Evolutionary conservation across 768 basidiomycete species (phyloP), one percentile per base, ranked within the genome.

Genomic region (Psilocybe tampanensis): DNA sequence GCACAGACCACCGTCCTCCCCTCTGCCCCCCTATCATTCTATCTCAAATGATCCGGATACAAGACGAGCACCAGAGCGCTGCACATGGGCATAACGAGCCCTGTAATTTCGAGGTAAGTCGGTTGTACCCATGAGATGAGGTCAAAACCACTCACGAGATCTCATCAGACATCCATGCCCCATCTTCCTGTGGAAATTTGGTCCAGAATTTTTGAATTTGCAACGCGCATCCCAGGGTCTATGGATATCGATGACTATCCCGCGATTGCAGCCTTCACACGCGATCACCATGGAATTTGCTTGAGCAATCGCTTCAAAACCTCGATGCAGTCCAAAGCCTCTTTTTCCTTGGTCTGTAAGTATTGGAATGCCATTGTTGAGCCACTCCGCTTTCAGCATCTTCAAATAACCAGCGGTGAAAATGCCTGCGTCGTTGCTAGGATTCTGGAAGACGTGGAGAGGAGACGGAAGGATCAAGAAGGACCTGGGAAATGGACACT

Each of bases 121-220:
- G 9, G 4, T 29, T 9, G 9, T 29, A 29, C 9, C 4, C 4
- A 5, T 29, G 4, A 9, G 9, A 29, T 5, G 22, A 39, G 36
- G 12, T 34, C 33, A 15, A 4, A 39, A 13, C 3, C 15, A 39
- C 23, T 21, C 17, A 29, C 23, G 26, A 49, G 12, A 39, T 24
- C 15, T 22, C 9, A 29, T 21, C 32, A 23, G 17, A 33, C 8
- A 34, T 34, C 13, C 22, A 45, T n/a, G 33, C 52, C n/a, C 42
- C 55, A 22, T 18, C 50, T 67, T 18, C 70, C 70, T 11, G 44
- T 63, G 24, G 70, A 72, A 58, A 53, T 70, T 19, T 72, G 70
- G 70, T 48, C 52, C 19, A 59, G 63, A 21, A 67, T 70, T 18
- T 65, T 72, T 43, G 45, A 32, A 12, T 57, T 64, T 47, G 64